Base-by-base conservation (phyloP, 108 stramenopile species). In the Cylindrotheca closterium region DNA sequence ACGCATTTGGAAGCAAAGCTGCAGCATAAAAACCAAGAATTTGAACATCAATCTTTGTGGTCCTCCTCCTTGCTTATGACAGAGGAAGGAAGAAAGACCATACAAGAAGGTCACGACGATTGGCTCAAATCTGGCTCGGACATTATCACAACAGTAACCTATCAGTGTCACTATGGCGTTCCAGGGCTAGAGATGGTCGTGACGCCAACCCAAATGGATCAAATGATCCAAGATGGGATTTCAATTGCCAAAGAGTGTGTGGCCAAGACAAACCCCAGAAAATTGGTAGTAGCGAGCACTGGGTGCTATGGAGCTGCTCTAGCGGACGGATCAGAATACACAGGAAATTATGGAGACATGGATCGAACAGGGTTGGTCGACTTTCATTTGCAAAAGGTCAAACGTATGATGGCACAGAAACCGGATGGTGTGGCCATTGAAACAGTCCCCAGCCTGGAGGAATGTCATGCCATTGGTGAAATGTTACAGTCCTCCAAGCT, bases 301-400 rank as follows among this genome's bases (percentile, higher is more conserved):
- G 85, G 85, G 24, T 79, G 75, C 29, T 82, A 69, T 49, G 85
- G 85, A 30, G 84, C 75, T 17, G 77, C 79, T 8, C 53, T 85
- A 58, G 78, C 81, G 18, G 70, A 86, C 69, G 84, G 84, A 51
- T 73, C 75, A 0, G 85, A 86, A 74, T 86, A 86, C 63, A 74
- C 74, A 10, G 85, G 85, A 21, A 58, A 74, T 24, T 86, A 82
- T 56, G 47, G 65, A 4, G 3, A 19, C 17, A 29, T 51, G 47
- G 45, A 57, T 5, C 26, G 48, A 62, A 26, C 55, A 22, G 73
- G 65, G 2, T 42, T 86, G 10, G 37, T 71, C 8, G 34, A 69
- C 21, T 86, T 86, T 80, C 85, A 86, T 63, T 21, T 45, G 27
- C 33, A 53, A 21, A 84, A 81, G 55, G 59, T n/a, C 15, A 37